Evolutionary conservation across 2,329 filamentous ascomycete genomes (phyloP).

Genomic region (Paraconiothyrium brasiliense): DNA sequence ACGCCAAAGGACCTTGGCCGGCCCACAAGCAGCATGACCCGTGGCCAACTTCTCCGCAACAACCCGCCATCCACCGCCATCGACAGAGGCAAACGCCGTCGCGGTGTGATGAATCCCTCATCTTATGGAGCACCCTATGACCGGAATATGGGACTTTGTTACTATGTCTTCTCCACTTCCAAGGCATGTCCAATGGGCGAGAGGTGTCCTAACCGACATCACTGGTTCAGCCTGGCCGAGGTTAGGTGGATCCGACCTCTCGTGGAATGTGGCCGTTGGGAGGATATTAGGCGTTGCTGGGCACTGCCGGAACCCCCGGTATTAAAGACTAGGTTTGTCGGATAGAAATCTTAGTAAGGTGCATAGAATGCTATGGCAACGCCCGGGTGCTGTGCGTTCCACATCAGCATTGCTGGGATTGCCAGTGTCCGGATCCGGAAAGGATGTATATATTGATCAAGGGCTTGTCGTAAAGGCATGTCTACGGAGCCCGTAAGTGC

Average conservation of each 20-base stretch:
- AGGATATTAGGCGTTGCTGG: not conserved
- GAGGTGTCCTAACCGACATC: not conserved
- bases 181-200: not conserved
- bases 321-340: not conserved
- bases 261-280: not conserved
- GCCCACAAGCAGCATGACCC: not conserved
- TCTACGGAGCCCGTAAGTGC: too few relatives aligned
- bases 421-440: too few relatives aligned
- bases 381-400: not conserved
- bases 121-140: not conserved
- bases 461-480: too few relatives aligned
- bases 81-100: not conserved
- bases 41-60: not conserved
- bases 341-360: not conserved
- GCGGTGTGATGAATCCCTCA: not conserved
- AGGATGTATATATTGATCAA: too few relatives aligned
- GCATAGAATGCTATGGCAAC: too few relatives aligned
- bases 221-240: not conserved
- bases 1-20: too few relatives aligned
- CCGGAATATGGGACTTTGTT: not conserved
- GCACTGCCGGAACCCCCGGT: not conserved
- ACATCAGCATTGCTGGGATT: not conserved
- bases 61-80: not conserved
- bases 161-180: not conserved
- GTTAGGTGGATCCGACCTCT: not conserved